phyloP scores from a whole-genome alignment of 768 basidiomycete species.

The Pleurotus tuber-regium region DNA sequence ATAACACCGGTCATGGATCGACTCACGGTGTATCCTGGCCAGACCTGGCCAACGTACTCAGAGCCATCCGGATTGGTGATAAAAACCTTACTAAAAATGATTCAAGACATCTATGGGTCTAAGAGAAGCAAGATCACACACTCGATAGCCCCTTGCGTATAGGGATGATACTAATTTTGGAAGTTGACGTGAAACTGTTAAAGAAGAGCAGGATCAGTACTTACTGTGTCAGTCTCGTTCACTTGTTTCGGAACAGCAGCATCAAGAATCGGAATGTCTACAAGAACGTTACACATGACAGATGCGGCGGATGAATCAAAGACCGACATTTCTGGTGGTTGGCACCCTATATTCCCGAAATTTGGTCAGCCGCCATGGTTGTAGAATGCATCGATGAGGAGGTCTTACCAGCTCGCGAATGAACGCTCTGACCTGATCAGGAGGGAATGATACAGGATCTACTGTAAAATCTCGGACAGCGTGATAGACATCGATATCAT shows the following conservation, averaged over 20 bases:
- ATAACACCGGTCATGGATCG: too few species aligned
- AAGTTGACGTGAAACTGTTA: background rate
- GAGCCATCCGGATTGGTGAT: constrained; percentile 75
- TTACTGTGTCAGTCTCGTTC: constrained; percentile 61
- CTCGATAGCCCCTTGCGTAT: constrained; percentile 58
- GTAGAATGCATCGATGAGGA: background rate
- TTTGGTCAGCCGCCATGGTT: background rate
- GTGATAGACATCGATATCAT: constrained; percentile 74
- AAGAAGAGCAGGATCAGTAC: constrained; percentile 20
- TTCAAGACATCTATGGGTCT: background rate
- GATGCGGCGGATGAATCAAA: background rate
- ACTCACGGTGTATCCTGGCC: constrained; percentile 71
- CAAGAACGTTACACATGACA: background rate
- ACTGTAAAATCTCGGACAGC: constrained; percentile 45
- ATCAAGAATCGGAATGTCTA: constrained; percentile 72
- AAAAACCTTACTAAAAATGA: constrained; percentile 47
- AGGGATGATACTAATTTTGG: constrained; percentile 59
- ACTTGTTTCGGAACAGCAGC: constrained; percentile 55
- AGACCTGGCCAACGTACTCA: constrained; percentile 72
- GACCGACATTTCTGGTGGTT: constrained; percentile 48
- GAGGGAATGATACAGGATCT: constrained; percentile 63
- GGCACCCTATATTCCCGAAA: constrained; percentile 24
- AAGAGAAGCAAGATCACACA: constrained; percentile 24
- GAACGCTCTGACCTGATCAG: constrained; percentile 49
- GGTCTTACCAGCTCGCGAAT: constrained; percentile 53